These are phyloP conservation scores for Aspergillus bombycis DNA, from an alignment of 2,329 filamentous ascomycete genomes.

Conservation along the genomic window DNA sequence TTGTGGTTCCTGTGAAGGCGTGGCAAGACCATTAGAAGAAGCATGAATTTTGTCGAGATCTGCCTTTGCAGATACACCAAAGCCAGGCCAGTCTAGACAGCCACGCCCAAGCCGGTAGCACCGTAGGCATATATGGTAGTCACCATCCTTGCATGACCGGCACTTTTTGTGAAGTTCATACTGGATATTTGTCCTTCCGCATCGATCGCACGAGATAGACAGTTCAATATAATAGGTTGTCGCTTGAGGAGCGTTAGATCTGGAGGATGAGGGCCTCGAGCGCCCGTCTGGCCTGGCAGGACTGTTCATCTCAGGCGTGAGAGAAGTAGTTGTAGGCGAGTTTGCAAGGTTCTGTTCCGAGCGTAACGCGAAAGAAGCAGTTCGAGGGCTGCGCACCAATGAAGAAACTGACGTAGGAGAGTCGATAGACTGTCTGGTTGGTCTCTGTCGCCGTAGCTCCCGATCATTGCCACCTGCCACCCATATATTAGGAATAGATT, in stretches of 20 bases:
- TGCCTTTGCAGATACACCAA: constrained; percentile 71
- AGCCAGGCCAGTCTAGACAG: constrained; percentile 86
- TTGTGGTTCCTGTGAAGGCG: constrained; percentile 36
- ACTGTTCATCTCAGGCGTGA: constrained; percentile 16
- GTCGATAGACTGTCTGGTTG: constrained; percentile 27
- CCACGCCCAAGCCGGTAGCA: constrained; percentile 80
- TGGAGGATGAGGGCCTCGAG: constrained; percentile 37
- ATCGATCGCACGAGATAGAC: constrained; percentile 72
- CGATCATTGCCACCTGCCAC: constrained; percentile 28
- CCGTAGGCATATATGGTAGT: constrained; percentile 76
- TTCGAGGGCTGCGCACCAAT: constrained; percentile 15
- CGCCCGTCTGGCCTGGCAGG: constrained; percentile 27
- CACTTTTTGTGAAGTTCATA: constrained; percentile 89
- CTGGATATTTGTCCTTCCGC: constrained; percentile 72
- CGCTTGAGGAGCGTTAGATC: constrained; percentile 28
- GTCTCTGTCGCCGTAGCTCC: constrained; percentile 22
- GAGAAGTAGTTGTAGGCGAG: constrained; percentile 15
- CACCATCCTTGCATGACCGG: constrained; percentile 66
- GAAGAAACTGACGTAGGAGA: constrained; percentile 27
- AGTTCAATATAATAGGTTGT: constrained; percentile 65
- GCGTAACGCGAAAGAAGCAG: constrained; percentile 12
- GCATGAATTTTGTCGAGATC: constrained; percentile 63
- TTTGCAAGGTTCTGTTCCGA: constrained; percentile 17
- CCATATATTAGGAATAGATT: constrained; percentile 30
- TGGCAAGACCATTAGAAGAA: constrained; percentile 26